Conservation (phyloP, 2,329 filamentous ascomycete genomes). For the Epichloe scottii region DNA sequence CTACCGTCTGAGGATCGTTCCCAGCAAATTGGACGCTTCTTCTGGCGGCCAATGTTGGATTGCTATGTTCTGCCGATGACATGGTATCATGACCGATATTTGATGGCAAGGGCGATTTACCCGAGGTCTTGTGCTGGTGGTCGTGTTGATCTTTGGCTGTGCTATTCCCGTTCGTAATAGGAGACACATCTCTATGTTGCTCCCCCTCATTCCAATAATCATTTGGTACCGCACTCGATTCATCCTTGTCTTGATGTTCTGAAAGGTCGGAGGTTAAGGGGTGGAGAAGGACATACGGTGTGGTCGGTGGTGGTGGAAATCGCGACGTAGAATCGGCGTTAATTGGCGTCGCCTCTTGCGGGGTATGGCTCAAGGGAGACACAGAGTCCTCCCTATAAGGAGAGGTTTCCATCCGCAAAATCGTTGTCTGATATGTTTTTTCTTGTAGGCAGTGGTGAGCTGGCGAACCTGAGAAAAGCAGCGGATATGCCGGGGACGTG, state of each 20-base stretch:
- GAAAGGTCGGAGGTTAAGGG: conserved; percentile 1
- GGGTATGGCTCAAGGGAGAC: conserved; percentile 10
- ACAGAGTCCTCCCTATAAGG: conserved; percentile 8
- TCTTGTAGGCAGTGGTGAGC: not conserved
- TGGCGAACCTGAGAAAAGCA: not conserved
- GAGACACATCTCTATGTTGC: conserved; percentile 6
- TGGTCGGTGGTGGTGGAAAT: conserved; percentile 4
- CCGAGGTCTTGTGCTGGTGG: not conserved
- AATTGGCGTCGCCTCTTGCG: conserved; percentile 6
- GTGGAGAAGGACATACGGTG: conserved; percentile 6
- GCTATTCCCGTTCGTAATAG: not conserved
- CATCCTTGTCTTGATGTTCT: not conserved
- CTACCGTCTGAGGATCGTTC: conserved; percentile 33
- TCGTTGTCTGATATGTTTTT: not conserved
- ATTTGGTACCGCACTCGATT: not conserved
- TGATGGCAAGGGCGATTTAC: not conserved
- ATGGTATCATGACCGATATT: not conserved
- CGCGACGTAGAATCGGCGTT: conserved; percentile 5
- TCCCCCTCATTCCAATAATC: conserved; percentile 12
- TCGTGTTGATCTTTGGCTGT: not conserved
- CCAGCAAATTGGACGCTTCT: conserved; percentile 68
- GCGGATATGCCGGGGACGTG: not conserved
- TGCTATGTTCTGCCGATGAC: not conserved
- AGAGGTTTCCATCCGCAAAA: not conserved
- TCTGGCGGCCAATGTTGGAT: conserved; percentile 9